Evolutionary conservation across 2,329 filamentous ascomycete genomes (phyloP).

Genomic region (Ceratocystis harringtonii): DNA sequence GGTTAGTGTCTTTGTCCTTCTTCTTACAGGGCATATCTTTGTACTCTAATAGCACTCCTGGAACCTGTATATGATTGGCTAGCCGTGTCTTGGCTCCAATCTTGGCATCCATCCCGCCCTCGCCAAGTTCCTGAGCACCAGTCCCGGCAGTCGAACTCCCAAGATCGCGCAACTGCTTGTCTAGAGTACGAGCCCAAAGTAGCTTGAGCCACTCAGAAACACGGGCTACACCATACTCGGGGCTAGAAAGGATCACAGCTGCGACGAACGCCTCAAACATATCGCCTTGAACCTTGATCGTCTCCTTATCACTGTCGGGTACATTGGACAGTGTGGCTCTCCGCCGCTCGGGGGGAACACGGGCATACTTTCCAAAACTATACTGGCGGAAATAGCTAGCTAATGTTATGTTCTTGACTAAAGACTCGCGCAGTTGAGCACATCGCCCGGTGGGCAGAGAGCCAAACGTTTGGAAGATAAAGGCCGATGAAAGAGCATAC

Average conservation of each 20-base stretch:
- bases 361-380: constrained; percentile 49
- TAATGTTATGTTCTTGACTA: constrained; percentile 70
- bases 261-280: constrained; percentile 86
- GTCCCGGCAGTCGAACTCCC: background rate
- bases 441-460: constrained; percentile 50
- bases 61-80: constrained; percentile 36
- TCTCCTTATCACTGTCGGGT: constrained; percentile 33
- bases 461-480: constrained; percentile 61
- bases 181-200: constrained; percentile 56
- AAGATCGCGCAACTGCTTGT: constrained; percentile 33
- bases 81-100: constrained; percentile 37
- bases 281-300: constrained; percentile 65
- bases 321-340: constrained; percentile 24
- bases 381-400: constrained; percentile 55
- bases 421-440: constrained; percentile 59
- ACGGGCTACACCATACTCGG: constrained; percentile 42
- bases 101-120: constrained; percentile 16
- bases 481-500: constrained; percentile 57
- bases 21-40: constrained; percentile 36
- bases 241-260: constrained; percentile 56
- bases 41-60: constrained; percentile 47
- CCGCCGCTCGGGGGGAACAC: constrained; percentile 31
- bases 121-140: constrained; percentile 25
- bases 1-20: constrained; percentile 38
- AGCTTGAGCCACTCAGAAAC: constrained; percentile 57